Evolutionary conservation across 2,329 filamentous ascomycete species (phyloP).

Genomic region (Pseudogymnoascus sp.): DNA sequence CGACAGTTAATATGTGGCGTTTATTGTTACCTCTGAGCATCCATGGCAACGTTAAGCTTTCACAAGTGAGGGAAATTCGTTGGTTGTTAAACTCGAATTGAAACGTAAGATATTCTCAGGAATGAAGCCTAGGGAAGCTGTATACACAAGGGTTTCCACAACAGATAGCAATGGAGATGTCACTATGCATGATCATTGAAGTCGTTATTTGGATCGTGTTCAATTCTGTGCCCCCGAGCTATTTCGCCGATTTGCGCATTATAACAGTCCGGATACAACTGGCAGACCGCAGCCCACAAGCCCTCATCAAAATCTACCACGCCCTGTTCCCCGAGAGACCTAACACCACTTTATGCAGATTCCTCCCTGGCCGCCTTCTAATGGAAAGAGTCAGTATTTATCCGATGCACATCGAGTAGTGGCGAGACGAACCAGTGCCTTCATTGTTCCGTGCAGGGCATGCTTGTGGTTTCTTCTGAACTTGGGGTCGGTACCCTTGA

Average conservation of each 20-base stretch:
- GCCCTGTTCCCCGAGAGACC: neutral
- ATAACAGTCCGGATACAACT: constrained; percentile 9
- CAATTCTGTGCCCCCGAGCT: constrained; percentile 5
- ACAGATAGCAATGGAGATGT: neutral
- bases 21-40: neutral
- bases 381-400: constrained; percentile 1
- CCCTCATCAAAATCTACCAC: constrained; percentile 7
- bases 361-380: constrained; percentile 7
- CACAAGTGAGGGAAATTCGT: neutral
- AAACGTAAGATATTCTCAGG: neutral
- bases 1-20: neutral
- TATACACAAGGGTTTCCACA: neutral
- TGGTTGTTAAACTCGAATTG: neutral
- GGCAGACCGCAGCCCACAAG: constrained; percentile 4
- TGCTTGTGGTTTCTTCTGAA: constrained; percentile 99
- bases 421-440: constrained; percentile 73
- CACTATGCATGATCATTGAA: constrained; percentile 7
- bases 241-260: constrained; percentile 7
- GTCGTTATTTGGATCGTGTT: constrained; percentile 10
- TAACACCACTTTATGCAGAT: neutral
- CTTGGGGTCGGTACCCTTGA: constrained; percentile 99
- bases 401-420: neutral
- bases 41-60: neutral
- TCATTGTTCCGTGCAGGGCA: constrained; percentile 97
- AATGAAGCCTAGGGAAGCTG: neutral